phyloP scores from a whole-genome alignment of 495 filamentous ascomycete species.

The Podospora sp. region DNA sequence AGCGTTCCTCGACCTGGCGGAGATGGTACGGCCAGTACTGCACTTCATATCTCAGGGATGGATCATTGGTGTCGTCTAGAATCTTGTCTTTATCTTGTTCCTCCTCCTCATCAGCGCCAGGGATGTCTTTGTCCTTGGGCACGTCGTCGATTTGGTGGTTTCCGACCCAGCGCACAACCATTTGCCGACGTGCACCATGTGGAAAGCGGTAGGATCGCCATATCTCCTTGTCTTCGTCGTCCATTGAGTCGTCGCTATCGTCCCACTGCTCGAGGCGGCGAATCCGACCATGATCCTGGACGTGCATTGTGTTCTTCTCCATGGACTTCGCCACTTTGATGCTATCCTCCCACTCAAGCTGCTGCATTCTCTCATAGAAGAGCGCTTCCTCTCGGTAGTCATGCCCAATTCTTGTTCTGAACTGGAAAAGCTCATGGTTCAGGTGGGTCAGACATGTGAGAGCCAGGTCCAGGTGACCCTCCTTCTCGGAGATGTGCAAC shows the following conservation, averaged over 20 bases:
- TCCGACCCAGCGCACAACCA: no score
- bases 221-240: background rate
- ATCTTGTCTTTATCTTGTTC: background rate
- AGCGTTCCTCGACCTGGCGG: conserved; percentile 20
- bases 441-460: conserved; percentile 23
- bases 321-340: no score
- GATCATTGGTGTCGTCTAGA: background rate
- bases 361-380: background rate
- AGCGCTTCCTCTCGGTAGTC: background rate
- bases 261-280: background rate
- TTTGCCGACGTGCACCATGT: background rate
- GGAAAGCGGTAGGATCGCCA: conserved; percentile 16
- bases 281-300: background rate
- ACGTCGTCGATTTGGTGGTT: no score
- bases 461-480: conserved; percentile 26
- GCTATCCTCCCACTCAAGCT: background rate
- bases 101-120: no score
- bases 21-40: conserved; percentile 30
- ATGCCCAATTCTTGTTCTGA: background rate
- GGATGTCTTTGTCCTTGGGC: no score
- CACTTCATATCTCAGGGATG: conserved; percentile 25
- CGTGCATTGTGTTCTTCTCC: no score
- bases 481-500: conserved; percentile 19
- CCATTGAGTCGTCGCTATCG: conserved; percentile 5
- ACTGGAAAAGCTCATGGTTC: background rate